Evolutionary conservation across 2,329 filamentous ascomycete genomes (phyloP), one percentile per base, ranked within the genome.

Genomic region (Alternaria tenuissima): DNA sequence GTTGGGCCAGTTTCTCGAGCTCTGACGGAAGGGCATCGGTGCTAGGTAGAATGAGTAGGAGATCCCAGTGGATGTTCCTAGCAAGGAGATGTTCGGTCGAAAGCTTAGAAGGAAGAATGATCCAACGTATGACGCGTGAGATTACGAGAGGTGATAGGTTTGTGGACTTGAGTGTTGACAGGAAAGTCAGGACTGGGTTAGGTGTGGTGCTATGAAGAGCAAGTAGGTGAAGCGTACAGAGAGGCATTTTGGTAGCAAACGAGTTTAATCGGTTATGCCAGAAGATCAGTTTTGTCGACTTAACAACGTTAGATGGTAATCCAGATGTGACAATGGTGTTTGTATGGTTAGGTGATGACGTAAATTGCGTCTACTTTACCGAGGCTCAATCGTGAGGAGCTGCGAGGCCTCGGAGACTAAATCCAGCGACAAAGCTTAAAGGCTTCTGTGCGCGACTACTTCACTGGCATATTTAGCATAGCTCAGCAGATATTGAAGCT

Each of bases 171-270:
- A 85, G 75, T 18, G 76, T 71, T 3, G 73, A 64, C 54, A 84
- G 73, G 73, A 83, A 85, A 28, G 73, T 66, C 4, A 76, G 55
- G 36, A 81, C 59, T 6, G 76, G 65, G 51, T 69, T 65, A 6
- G 77, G 67, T 39, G 73, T 67, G 20, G 79, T 68, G 26, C 73
- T 62, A 60, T 74, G 59, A 4, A 86, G 78, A 28, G 80, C 74
- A 47, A 85, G 63, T 57, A 85, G 79, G 65, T 83, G 76, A 47
- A 85, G 66, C 2, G 81, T 82, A 63, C 80, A 82, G 62, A 84
- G 76, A 53, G 83, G 83, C 83, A 86, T 86, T n/a, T 30, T 65
- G 52, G 34, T 3, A 78, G 12, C 26, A 28, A 44, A 47, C 39
- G 42, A 2, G 20, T 24, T 20, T 24, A 18, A 9, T 49, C 7